These are phyloP conservation scores for Vickermania spadyakhi DNA, from an alignment of 208 protist genomes.

Conservation along the genomic window DNA sequence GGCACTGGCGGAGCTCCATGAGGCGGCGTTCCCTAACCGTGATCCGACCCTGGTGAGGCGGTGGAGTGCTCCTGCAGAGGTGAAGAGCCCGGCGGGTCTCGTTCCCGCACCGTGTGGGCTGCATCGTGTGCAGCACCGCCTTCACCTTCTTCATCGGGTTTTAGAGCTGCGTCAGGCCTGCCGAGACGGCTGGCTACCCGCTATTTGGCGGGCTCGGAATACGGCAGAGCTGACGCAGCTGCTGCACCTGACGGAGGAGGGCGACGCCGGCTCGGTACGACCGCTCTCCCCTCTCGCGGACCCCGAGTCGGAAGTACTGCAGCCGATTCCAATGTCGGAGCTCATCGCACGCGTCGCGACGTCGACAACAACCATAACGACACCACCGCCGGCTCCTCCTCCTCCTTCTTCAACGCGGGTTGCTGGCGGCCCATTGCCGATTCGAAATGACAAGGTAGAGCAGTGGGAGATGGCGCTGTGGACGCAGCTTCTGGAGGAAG, in stretches of 20 bases:
- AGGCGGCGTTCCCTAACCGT: slow-evolving; percentile 47
- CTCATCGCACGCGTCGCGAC: too few relatives aligned
- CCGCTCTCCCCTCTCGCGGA: too few relatives aligned
- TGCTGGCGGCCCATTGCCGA: background rate
- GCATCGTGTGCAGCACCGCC: slow-evolving; percentile 21
- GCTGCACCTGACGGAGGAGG: too few relatives aligned
- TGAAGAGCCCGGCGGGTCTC: background rate
- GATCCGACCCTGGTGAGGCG: slow-evolving; percentile 22
- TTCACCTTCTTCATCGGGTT: slow-evolving; percentile 30
- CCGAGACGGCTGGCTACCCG: slow-evolving; percentile 16
- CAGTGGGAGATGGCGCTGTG: background rate
- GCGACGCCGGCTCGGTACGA: too few relatives aligned
- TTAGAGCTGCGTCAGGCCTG: slow-evolving; percentile 29
- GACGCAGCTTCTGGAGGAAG: background rate
- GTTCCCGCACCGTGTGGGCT: slow-evolving; percentile 1
- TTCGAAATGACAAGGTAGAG: background rate
- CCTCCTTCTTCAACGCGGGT: background rate
- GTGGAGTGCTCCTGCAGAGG: background rate
- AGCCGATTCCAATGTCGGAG: background rate
- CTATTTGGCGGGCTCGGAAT: slow-evolving; percentile 17
- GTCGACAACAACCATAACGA: too few relatives aligned
- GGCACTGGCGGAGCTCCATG: slow-evolving; percentile 37
- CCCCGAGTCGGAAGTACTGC: background rate
- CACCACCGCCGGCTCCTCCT: background rate
- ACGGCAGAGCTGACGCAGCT: slow-evolving; percentile 16